phyloP scores from a whole-genome alignment of 495 filamentous ascomycete species.

The Neurospora sp. region DNA sequence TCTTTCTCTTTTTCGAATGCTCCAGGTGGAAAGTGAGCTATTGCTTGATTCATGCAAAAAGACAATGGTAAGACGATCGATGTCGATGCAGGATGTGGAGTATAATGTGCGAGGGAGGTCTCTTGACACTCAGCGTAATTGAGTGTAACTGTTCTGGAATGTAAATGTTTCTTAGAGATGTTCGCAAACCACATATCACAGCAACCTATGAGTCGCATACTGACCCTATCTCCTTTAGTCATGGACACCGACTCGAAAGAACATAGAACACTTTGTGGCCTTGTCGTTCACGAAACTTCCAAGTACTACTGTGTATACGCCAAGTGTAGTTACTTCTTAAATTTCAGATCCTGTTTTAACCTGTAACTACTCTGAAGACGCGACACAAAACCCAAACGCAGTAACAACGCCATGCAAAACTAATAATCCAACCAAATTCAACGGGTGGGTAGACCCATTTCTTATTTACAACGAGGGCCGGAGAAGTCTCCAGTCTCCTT shows the following conservation, averaged over 20 bases:
- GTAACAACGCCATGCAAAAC: neutral
- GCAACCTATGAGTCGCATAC: no score
- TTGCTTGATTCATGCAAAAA: neutral
- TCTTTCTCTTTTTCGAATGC: neutral
- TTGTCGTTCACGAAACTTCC: neutral
- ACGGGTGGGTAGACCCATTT: slow-evolving; percentile 4
- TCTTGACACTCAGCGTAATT: neutral
- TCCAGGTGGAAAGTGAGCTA: neutral
- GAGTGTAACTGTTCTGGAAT: neutral
- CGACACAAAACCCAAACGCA: neutral
- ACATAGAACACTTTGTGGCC: neutral
- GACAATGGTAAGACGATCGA: neutral
- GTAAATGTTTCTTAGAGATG: neutral
- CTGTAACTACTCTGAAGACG: neutral
- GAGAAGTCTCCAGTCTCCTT: neutral
- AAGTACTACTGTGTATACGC: neutral
- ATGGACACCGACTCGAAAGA: neutral
- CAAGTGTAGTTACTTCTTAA: neutral
- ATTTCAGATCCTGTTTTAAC: neutral
- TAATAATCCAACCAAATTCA: neutral
- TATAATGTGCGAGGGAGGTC: no score
- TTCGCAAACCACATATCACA: no score
- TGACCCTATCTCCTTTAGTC: neutral
- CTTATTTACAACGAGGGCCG: slow-evolving; percentile 1
- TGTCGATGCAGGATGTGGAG: neutral